These are phyloP conservation scores for Monosporascus cannonballus DNA, from an alignment of 2,329 filamentous ascomycete genomes.

Conservation along the genomic window DNA sequence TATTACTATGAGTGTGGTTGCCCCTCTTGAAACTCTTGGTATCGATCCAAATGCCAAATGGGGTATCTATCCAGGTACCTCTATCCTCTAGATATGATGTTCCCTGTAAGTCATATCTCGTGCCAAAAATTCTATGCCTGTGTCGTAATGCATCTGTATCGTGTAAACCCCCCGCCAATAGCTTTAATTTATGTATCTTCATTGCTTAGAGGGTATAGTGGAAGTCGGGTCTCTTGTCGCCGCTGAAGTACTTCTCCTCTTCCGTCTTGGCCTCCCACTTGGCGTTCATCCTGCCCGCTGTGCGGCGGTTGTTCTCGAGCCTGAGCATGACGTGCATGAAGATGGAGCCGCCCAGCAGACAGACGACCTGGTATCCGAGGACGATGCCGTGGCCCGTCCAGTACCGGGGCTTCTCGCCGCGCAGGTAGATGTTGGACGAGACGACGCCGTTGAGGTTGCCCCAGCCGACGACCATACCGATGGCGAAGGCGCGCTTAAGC, in stretches of 20 bases:
- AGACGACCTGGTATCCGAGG: constrained; percentile 65
- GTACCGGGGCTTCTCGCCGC: constrained; percentile 52
- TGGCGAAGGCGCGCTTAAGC: constrained; percentile 82
- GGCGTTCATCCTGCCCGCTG: constrained; percentile 55
- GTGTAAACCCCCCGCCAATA: background rate
- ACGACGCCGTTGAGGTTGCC: constrained; percentile 89
- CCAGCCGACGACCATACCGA: constrained; percentile 89
- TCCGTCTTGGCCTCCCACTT: constrained; percentile 58
- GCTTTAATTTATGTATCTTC: background rate
- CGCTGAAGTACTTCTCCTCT: constrained; percentile 57
- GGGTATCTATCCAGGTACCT: background rate
- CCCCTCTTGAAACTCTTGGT: background rate
- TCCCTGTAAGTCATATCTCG: background rate
- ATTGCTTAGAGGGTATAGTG: constrained; percentile 53
- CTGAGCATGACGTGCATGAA: constrained; percentile 56
- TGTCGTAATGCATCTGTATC: background rate
- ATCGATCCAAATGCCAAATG: background rate
- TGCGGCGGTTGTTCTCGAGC: constrained; percentile 63
- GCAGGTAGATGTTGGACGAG: constrained; percentile 69
- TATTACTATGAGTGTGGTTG: background rate
- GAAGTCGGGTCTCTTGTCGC: constrained; percentile 67
- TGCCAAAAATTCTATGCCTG: background rate
- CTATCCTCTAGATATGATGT: background rate
- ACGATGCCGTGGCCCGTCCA: constrained; percentile 69
- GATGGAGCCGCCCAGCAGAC: constrained; percentile 62